Conservation (phyloP, 1,139 yeast species). For the Blastobotrys indianensis region DNA sequence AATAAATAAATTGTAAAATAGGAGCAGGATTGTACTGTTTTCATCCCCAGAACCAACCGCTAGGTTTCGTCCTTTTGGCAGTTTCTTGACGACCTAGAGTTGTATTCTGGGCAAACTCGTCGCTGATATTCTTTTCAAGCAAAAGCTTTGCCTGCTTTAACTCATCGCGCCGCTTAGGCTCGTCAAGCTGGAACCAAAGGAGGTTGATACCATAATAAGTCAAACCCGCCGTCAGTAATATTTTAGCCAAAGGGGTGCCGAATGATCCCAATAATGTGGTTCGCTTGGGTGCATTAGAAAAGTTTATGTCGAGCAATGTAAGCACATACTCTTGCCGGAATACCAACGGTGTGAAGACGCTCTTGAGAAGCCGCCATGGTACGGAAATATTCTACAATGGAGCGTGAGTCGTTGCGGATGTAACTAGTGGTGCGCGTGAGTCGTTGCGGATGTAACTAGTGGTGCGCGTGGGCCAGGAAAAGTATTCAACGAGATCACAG, state of each 20-base stretch:
- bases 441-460: too few species aligned
- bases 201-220: conserved; percentile 22
- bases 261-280: not conserved
- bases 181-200: conserved; percentile 19
- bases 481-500: too few species aligned
- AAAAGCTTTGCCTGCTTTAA: conserved; percentile 1
- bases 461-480: too few species aligned
- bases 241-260: conserved; percentile 17
- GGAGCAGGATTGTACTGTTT: not conserved
- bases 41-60: conserved; percentile 6
- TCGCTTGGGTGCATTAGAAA: too few species aligned
- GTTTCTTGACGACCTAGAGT: conserved; percentile 3
- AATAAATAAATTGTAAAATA: not conserved
- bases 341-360: too few species aligned
- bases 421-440: too few species aligned
- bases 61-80: not conserved
- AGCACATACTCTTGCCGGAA: too few species aligned
- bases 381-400: too few species aligned
- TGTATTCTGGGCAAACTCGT: conserved; percentile 1
- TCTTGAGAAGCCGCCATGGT: too few species aligned
- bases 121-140: conserved; percentile 4
- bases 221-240: conserved; percentile 18
- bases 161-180: conserved; percentile 10
- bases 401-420: too few species aligned
- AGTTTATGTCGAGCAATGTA: too few species aligned